phyloP scores from a whole-genome alignment of 2,329 filamentous ascomycete species.

The Ceratocystis alfenasii region DNA sequence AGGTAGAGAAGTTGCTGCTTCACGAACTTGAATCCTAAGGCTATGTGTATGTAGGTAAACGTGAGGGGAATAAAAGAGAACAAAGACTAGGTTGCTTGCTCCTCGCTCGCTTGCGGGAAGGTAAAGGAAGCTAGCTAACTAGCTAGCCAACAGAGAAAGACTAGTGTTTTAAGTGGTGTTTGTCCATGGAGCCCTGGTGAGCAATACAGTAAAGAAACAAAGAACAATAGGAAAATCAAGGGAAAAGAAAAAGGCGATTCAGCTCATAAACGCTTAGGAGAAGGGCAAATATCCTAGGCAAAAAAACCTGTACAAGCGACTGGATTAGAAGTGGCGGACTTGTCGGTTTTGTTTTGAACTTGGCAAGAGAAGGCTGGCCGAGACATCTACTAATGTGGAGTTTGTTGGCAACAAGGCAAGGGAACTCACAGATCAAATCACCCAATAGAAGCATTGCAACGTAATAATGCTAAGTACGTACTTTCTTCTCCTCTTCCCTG shows the following conservation, averaged over 20 bases:
- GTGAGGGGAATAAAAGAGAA: too few species aligned
- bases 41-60: not conserved
- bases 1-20: not conserved
- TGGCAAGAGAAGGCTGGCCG: constrained; percentile 11
- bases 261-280: not conserved
- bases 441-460: not conserved
- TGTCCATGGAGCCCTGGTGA: not conserved
- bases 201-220: not conserved
- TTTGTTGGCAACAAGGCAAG: constrained; percentile 6
- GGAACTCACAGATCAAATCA: constrained; percentile 9
- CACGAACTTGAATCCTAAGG: not conserved
- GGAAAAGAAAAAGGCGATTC: not conserved
- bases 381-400: constrained; percentile 11
- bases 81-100: too few species aligned
- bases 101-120: too few species aligned
- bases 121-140: not conserved
- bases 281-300: not conserved
- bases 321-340: not conserved
- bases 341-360: constrained; percentile 12
- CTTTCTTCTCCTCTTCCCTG: not conserved
- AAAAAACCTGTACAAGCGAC: not conserved
- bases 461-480: not conserved
- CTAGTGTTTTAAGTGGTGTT: not conserved
- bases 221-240: not conserved
- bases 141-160: not conserved